Base-by-base conservation (phyloP, 176 grass and related monocot species). In the Zizania latifolia region DNA sequence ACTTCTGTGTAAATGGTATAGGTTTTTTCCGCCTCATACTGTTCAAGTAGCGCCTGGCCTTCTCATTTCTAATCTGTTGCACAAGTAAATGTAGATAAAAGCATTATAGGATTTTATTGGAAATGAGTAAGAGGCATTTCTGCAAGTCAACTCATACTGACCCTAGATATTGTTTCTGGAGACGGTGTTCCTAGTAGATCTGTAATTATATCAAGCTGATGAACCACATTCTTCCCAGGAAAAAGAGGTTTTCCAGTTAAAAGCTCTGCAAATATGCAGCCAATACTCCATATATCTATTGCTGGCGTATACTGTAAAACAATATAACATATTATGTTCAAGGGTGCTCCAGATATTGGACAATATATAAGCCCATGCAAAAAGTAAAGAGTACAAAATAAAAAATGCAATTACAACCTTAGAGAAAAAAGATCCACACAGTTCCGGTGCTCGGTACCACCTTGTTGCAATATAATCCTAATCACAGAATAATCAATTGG, bases 221-320 rank as follows among this genome's bases (percentile, higher is more conserved):
- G 94, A 10, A 97, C 90, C 56, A 97, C 90, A 87, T 97, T 97
- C 75, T 97, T 97, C 16, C 94, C 94, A 55, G 94, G 94, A 61
- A 97, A 97, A 68, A 97, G 86, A 80, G 94, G 94, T 79, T 87
- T 97, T 32, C 94, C 90, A 5, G 94, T 97, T 75, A 97, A 67
- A 58, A 97, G 76, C 72, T 93, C 94, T 11, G 94, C 81, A 83
- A 97, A 97, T 74, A 97, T 97, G 75, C 94, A 93, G 23, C 94
- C 94, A 66, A 98, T 98, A 60, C 95, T 98, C 95, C 95, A 98
- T 79, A 90, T 98, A 87, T 98, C 95, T 86, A 98, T 98, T 7
- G 91, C 95, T 36, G 95, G 91, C 48, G 95, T 98, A 67, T 98
- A 98, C 91, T 96, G 86, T 71, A 84, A 62, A 7, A 80, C 36